phyloP scores from a whole-genome alignment of 139 green algal species.

The Coelastrella sp. region DNA sequence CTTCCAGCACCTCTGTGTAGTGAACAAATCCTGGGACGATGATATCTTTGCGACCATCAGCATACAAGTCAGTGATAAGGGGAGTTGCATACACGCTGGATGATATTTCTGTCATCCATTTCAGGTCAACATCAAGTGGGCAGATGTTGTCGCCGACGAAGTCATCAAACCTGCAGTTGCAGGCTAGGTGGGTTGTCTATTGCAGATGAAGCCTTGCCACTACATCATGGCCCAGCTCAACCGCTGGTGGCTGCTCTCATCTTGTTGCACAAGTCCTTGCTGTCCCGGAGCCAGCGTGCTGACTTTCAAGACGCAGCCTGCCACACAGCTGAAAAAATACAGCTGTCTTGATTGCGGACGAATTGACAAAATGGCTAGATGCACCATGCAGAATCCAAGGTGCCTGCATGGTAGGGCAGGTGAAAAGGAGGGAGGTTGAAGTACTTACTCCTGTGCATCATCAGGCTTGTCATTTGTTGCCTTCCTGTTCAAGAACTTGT shows the following conservation, averaged over 20 bases:
- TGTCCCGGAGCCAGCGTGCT: too few species aligned
- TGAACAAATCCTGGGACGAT: slow-evolving; percentile 95
- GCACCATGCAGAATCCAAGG: too few species aligned
- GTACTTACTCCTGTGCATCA: slow-evolving; percentile 22
- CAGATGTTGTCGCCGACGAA: slow-evolving; percentile 29
- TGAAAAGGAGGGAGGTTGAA: too few species aligned
- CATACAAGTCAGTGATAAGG: slow-evolving; percentile 94
- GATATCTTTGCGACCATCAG: slow-evolving; percentile 92
- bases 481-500: slow-evolving; percentile 81
- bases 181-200: neutral
- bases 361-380: too few species aligned
- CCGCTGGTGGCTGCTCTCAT: too few species aligned
- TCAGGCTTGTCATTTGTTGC: slow-evolving; percentile 49
- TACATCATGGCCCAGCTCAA: too few species aligned
- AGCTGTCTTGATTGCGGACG: too few species aligned
- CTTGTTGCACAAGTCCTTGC: too few species aligned
- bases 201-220: neutral
- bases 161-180: slow-evolving; percentile 27
- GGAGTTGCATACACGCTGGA: slow-evolving; percentile 94
- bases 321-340: too few species aligned
- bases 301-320: too few species aligned
- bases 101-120: slow-evolving; percentile 90
- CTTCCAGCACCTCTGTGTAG: slow-evolving; percentile 91
- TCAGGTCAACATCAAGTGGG: slow-evolving; percentile 75
- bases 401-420: too few species aligned